A percentile compares a stretch with the other conserved stretches of the same genome.
Conservation (phyloP, 192 early-diverging fungal genomes). For the Entomortierella parvispora region DNA sequence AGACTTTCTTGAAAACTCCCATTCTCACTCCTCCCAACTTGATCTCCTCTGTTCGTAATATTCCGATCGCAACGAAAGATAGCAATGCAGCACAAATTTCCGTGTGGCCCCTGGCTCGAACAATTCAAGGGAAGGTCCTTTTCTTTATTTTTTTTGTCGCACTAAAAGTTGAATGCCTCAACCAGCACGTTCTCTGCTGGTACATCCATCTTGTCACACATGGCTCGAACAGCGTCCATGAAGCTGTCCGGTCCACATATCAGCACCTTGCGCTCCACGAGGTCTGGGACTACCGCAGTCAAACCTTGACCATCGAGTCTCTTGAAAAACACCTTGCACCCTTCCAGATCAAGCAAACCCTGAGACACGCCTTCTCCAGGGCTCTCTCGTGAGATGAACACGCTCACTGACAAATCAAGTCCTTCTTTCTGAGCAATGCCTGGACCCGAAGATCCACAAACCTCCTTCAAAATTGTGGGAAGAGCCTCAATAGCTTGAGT, state of each 20-base stretch:
- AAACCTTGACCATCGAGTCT: slow-evolving; percentile 3
- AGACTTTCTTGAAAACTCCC: no score
- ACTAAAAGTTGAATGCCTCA: slow-evolving; percentile 38
- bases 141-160: neutral
- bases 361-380: neutral
- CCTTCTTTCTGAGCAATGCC: neutral
- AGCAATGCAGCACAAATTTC: no score
- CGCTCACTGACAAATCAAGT: neutral
- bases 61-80: no score
- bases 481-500: slow-evolving; percentile 12
- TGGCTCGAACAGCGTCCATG: slow-evolving; percentile 30
- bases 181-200: slow-evolving; percentile 2
- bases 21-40: no score
- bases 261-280: slow-evolving; percentile 13
- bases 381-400: slow-evolving; percentile 20
- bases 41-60: no score
- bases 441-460: neutral
- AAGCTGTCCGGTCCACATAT: slow-evolving; percentile 42
- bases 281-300: slow-evolving; percentile 1
- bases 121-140: no score
- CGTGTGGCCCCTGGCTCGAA: no score
- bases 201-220: slow-evolving; percentile 7
- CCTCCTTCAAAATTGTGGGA: slow-evolving; percentile 12
- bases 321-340: neutral
- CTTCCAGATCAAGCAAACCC: neutral